A percentile compares a stretch with the other conserved stretches of the same genome.
phyloP scores from a whole-genome alignment of 805 yeast species.

The Metschnikowia aberdeeniae region DNA sequence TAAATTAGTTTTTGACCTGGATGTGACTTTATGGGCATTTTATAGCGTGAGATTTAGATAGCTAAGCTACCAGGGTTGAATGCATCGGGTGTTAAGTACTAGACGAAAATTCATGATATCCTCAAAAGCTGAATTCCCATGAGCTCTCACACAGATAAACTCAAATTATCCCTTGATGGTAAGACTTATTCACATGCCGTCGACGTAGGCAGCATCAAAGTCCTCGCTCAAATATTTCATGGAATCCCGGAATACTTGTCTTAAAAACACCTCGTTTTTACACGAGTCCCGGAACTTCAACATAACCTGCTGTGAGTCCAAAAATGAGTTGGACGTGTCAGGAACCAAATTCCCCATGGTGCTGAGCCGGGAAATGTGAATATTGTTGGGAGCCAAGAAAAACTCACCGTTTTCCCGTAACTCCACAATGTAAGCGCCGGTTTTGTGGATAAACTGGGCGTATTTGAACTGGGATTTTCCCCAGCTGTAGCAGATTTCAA shows the following conservation, averaged over 20 bases:
- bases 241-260: constrained; percentile 57
- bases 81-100: too few relatives aligned
- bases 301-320: constrained; percentile 75
- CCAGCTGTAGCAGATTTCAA: constrained; percentile 85
- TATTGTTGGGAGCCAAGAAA: constrained; percentile 81
- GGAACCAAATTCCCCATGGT: constrained; percentile 29
- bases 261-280: constrained; percentile 44
- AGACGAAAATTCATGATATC: too few relatives aligned
- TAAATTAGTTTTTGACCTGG: not conserved
- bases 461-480: constrained; percentile 78
- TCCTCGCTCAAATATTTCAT: constrained; percentile 42
- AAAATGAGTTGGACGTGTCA: constrained; percentile 31
- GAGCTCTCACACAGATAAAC: not conserved
- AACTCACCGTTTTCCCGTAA: constrained; percentile 73
- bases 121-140: not conserved
- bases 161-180: too few relatives aligned
- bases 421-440: constrained; percentile 90
- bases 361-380: constrained; percentile 72
- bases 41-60: too few relatives aligned
- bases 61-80: too few relatives aligned
- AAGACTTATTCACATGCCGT: constrained; percentile 9
- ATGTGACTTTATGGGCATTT: too few relatives aligned
- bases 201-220: constrained; percentile 19
- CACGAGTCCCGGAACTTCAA: constrained; percentile 62
- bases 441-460: constrained; percentile 84